Base-by-base conservation (phyloP, 805 yeast species). In the Candida vaughaniae region DNA sequence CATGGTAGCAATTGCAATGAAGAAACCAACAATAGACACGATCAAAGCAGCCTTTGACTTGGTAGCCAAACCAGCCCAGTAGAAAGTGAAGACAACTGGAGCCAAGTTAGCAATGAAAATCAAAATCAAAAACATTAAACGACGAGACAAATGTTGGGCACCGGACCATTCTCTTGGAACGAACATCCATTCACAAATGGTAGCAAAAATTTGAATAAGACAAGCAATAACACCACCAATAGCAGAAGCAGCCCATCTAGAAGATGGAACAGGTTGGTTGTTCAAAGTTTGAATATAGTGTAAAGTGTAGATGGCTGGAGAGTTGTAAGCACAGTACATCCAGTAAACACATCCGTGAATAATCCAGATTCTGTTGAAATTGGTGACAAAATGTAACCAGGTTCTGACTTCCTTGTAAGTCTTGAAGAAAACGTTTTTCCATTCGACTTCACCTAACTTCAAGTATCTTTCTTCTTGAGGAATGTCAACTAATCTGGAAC, bases 91-190 rank as follows among this genome's bases (percentile, higher is more conserved):
- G 38, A 87, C 79, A 22, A 87, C 79, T 25, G 98, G 95, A 50
- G 82, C 95, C 57, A 91, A 71, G 65, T 91, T 93, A 45, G 82
- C 53, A 36, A 69, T 72, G 39, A 89, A 71, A 49, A 89, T 77
- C 35, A 77, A 48, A 37, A 82, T 49, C 60, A 91, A 65, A 59
- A 90, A 84, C 72, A 82, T 58, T 53, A 93, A 73, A 61, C 99
- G 83, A 68, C 96, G 87, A 25, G 88, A 70, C 58, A 93, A 77
- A 62, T 86, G 96, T 70, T 91, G 98, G 62, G 98, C 97, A 66
- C 99, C 99, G 23, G 98, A 95, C 98, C 98, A 93, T 52, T 83
- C 79, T 68, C 98, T 83, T 50, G 99, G 99, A 44, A 93, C 98
- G 55, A 89, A 93, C 60, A 81, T 71, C 96, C 96, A 91, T 68